Conservation (phyloP, 148 eudicot genomes). For the Camellia sinensis region DNA sequence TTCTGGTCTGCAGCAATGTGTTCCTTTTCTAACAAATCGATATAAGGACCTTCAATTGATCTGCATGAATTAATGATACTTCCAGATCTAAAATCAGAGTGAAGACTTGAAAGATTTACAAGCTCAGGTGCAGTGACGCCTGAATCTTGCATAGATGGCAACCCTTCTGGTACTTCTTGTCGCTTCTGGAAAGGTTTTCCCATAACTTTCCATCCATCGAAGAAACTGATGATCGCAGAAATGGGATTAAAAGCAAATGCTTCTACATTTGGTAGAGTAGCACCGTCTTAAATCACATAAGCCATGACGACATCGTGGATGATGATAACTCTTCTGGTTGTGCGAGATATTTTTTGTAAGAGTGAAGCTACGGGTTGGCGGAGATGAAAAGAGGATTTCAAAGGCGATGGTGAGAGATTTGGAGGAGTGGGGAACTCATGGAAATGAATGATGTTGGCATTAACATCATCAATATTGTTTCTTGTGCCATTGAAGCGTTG, state of each 20-base stretch:
- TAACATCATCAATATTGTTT: conserved; percentile 6
- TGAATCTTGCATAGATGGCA: conserved; percentile 26
- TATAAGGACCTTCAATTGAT: conserved; percentile 31
- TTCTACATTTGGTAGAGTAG: conserved; percentile 18
- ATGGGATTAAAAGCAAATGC: conserved; percentile 27
- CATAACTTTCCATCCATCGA: background rate
- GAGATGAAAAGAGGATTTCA: conserved; percentile 9
- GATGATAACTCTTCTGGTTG: conserved; percentile 8
- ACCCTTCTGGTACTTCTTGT: conserved; percentile 20
- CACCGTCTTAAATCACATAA: conserved; percentile 23
- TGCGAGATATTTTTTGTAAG: conserved; percentile 5
- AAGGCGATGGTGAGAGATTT: conserved; percentile 5
- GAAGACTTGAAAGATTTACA: conserved; percentile 10
- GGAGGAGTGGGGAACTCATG: conserved; percentile 17
- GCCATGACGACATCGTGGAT: conserved; percentile 18
- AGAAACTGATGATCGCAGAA: background rate
- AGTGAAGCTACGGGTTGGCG: conserved; percentile 17
- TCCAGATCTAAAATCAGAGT: conserved; percentile 26
- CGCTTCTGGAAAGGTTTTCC: conserved; percentile 22
- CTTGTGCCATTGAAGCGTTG: conserved; percentile 22
- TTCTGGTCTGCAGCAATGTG: background rate
- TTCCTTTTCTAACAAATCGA: conserved; percentile 27
- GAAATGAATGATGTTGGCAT: conserved; percentile 15
- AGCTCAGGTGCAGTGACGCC: conserved; percentile 22
- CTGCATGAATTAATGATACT: conserved; percentile 34